Conservation (phyloP, 1,139 yeast genomes). For the Geotrichum phurueaensis region DNA sequence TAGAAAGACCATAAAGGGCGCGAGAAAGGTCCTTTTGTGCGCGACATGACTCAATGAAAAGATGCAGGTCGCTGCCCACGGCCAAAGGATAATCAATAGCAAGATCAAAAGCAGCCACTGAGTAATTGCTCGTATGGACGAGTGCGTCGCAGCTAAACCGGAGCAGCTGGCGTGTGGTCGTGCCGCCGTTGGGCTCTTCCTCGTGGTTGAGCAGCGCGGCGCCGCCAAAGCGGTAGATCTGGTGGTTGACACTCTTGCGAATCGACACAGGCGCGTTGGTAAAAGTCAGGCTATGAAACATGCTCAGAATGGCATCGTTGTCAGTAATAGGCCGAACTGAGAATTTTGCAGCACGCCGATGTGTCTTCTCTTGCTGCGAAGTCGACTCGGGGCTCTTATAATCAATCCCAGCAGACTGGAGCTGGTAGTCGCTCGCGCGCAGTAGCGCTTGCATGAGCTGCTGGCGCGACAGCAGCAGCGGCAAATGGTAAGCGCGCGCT, state of each 20-base stretch:
- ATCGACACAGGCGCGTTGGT: slow-evolving; percentile 2
- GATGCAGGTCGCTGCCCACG: slow-evolving; percentile 19
- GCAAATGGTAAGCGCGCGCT: background rate
- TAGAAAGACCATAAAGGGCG: slow-evolving; percentile 25
- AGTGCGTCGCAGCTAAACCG: slow-evolving; percentile 20
- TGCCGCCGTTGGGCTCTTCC: no score
- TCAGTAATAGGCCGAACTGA: slow-evolving; percentile 8
- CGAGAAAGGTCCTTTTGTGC: slow-evolving; percentile 19
- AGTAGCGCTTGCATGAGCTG: background rate
- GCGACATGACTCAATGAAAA: slow-evolving; percentile 18
- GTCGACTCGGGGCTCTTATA: background rate
- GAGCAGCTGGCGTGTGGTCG: slow-evolving; percentile 13
- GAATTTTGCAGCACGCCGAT: slow-evolving; percentile 1
- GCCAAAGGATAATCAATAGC: slow-evolving; percentile 22
- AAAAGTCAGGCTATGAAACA: slow-evolving; percentile 23
- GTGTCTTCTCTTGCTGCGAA: background rate
- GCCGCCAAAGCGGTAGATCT: slow-evolving; percentile 4
- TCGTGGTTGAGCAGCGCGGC: slow-evolving; percentile 13
- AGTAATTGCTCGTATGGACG: slow-evolving; percentile 11
- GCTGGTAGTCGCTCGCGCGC: slow-evolving; percentile 3
- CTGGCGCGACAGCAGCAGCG: background rate
- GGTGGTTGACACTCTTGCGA: background rate
- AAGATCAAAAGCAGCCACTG: slow-evolving; percentile 19
- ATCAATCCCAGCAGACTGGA: background rate
- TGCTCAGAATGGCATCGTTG: slow-evolving; percentile 14